These are phyloP conservation scores for Pythium chondricola DNA, from an alignment of 352 stramenopile genomes.

Conservation along the genomic window DNA sequence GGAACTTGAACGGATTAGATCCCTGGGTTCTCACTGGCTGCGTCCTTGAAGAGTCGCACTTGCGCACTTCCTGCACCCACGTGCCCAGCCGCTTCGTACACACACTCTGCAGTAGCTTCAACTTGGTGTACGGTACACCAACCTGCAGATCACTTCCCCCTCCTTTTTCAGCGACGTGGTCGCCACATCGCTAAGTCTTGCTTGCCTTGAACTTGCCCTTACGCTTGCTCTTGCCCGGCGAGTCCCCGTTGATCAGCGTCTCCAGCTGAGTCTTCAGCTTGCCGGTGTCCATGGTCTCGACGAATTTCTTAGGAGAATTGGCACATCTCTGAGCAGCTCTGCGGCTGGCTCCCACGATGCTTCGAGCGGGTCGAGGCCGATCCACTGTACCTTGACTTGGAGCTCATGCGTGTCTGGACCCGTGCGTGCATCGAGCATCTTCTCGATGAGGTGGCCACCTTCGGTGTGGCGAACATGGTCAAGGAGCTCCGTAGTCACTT, in stretches of 20 bases:
- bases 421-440: neutral
- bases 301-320: neutral
- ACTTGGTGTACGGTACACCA: too few species aligned
- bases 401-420: neutral
- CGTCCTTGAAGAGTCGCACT: too few species aligned
- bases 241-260: neutral
- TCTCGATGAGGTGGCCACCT: slow-evolving; percentile 15
- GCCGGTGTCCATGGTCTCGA: neutral
- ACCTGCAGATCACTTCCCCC: too few species aligned
- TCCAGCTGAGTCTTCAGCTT: neutral
- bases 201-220: neutral
- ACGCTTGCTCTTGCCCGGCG: neutral
- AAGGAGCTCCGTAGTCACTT: slow-evolving; percentile 3
- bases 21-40: too few species aligned
- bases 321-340: slow-evolving; percentile 10
- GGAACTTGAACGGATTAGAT: too few species aligned
- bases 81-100: too few species aligned
- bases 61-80: too few species aligned
- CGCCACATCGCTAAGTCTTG: too few species aligned
- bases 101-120: too few species aligned
- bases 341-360: slow-evolving; percentile 6
- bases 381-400: slow-evolving; percentile 6
- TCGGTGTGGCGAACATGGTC: slow-evolving; percentile 8
- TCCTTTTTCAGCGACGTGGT: too few species aligned
- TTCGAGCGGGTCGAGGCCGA: slow-evolving; percentile 11